Evolutionary conservation across 1,139 yeast genomes (phyloP).

Genomic region (Lodderomyces metapsilosis): DNA sequence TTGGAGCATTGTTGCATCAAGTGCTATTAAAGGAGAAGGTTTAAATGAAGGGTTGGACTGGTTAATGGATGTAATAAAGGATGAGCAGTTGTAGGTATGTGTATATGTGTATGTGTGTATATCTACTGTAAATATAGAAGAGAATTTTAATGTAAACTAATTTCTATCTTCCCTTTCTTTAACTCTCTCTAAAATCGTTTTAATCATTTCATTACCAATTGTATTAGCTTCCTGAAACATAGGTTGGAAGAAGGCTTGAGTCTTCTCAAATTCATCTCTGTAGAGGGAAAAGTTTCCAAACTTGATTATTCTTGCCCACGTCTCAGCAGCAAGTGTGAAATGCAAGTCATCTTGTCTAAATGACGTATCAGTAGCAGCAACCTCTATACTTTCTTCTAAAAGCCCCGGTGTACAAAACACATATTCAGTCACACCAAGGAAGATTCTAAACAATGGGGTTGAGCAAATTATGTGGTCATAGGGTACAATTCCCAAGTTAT

Average conservation of each 20-base stretch:
- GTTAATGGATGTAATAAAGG: conserved; percentile 94
- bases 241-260: conserved; percentile 78
- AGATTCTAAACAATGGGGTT: conserved; percentile 86
- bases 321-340: conserved; percentile 75
- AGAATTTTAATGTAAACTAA: background rate
- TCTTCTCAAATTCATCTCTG: conserved; percentile 66
- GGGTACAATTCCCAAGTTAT: conserved; percentile 77
- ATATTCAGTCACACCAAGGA: conserved; percentile 91
- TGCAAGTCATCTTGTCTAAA: conserved; percentile 87
- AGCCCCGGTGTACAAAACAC: conserved; percentile 81
- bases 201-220: conserved; percentile 95
- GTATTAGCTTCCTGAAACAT: conserved; percentile 87
- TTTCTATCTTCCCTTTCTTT: conserved; percentile 31
- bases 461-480: conserved; percentile 97
- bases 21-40: conserved; percentile 96
- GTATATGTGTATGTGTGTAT: background rate
- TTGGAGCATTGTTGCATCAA: conserved; percentile 97
- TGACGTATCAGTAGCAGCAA: conserved; percentile 61
- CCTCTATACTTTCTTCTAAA: conserved; percentile 74
- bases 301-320: conserved; percentile 82
- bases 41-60: conserved; percentile 95
- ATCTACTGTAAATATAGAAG: background rate
- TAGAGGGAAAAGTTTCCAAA: conserved; percentile 77
- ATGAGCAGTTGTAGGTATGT: conserved; percentile 62
- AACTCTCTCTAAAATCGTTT: conserved; percentile 65